Base-by-base conservation (phyloP, 192 early-diverging fungal species). In the Haplosporangium gracile region DNA sequence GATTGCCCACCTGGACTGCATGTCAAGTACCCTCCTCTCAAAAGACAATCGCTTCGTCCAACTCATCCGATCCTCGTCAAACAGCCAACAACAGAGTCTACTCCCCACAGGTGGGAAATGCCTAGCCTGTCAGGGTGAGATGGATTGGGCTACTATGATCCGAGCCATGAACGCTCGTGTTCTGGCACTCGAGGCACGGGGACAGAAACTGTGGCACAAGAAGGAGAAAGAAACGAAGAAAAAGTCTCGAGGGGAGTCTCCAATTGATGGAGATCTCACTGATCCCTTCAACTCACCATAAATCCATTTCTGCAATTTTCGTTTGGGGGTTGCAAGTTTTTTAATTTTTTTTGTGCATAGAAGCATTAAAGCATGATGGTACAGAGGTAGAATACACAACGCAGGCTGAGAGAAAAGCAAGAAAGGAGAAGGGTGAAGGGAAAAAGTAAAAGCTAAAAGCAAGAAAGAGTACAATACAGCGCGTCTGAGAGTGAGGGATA, bases 1-100 rank as follows among this genome's bases (percentile, higher is more conserved):
- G 84, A 78, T 86, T 22, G 78, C 79, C 2, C 84, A 86, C 70
- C 6, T 86, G 4, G 79, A 77, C 51, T 86, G 84, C 65, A 86
- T 86, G 75, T 79, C 84, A 10, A 40, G 22, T 11, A 74, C 38
- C 22, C 74, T 86, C 60, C 36, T 86, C 0, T 70, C 74, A 3
- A 45, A 81, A 26, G 79, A 81, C 22, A 69, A 60, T 10, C 5
- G 47, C 29, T 38, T 42, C 8, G 43, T 20, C n/a, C 43, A 39
- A 34, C 26, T 73, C 39, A 42, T 63, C 22, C 43, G 43, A 32
- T 49, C 45, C 20, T 43, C 39, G 0, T 26, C 18, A 24, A 77
- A 4, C 26, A 29, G 16, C 26, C 38, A 32, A 42, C 29, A 16
- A 20, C 16, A 24, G 47, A 60, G 24, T n/a, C 49, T 85, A 36